Evolutionary conservation across 2,329 filamentous ascomycete species (phyloP).

Genomic region (Tolypocladium amazonense): DNA sequence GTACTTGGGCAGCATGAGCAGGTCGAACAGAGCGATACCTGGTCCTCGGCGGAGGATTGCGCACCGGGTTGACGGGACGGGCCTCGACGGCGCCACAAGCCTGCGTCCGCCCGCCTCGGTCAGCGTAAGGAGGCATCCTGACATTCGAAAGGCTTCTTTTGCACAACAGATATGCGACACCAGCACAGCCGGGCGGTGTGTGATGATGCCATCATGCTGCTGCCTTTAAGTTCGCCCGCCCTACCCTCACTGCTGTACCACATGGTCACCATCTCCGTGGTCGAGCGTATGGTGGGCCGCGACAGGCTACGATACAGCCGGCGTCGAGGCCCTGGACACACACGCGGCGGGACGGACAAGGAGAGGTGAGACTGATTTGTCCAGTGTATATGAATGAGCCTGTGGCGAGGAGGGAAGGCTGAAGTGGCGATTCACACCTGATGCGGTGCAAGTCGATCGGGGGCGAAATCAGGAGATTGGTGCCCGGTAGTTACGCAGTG

Average conservation of each 20-base stretch:
- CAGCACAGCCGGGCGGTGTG: neutral
- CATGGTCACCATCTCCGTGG: neutral
- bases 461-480: neutral
- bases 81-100: neutral
- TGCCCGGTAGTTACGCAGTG: neutral
- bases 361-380: neutral
- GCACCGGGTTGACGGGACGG: neutral
- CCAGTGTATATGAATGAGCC: neutral
- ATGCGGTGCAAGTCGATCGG: neutral
- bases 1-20: neutral
- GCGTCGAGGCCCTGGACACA: neutral
- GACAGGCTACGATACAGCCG: neutral
- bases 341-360: neutral
- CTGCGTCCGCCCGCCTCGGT: neutral
- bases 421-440: neutral
- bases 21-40: neutral
- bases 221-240: neutral
- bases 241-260: neutral
- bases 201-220: neutral
- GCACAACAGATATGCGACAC: neutral
- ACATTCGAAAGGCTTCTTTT: neutral
- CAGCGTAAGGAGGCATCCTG: neutral
- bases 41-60: neutral
- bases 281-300: neutral
- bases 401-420: neutral